Evolutionary conservation across 768 basidiomycete species (phyloP), one percentile per base, ranked within the genome.

Genomic region (Auricularia heimuer): DNA sequence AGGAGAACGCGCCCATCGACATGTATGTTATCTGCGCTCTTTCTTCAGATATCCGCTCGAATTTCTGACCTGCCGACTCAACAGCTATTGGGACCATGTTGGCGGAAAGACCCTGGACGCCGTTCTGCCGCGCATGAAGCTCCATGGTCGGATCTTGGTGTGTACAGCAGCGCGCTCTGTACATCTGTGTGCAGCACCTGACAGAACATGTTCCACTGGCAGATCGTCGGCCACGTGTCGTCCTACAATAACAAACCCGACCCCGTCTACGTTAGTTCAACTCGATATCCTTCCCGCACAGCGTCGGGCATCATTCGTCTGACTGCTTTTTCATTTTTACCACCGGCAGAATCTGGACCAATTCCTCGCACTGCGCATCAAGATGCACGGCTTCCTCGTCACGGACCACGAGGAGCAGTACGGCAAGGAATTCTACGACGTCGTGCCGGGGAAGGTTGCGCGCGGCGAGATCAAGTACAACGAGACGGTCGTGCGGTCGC

Each of bases 91-190:
- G 81, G 83, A 85, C 66, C 80, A 83, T 54, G 85, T 87, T 11
- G 85, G 85, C 10, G 85, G 86, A 1, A 80, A 83, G 63, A 81
- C 77, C 0, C 75, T 88, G 4, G 86, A 88, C 7, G 77, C 79
- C 16, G 86, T 83, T 1, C 70, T 88, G 3, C 74, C 77, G 1
- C 78, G 76, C 47, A 77, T 85, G 1, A 78, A 76, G 0, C 62
- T 68, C 0, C 67, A 77, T 24, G 83, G 84, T 0, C 71, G 84
- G 10, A 83, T 88, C 65, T 78, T 87, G 44, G 39, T 42, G 12
- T 8, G 39, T 14, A 42, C 39, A 14, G 12, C 39, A 29, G 29
- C 29, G 29, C 29, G 29, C 29, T 29, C 29, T 29, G 29, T 29
- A 1, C 29, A 29, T 29, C 29, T 29, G 29, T 29, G 2, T 29